Conservation (phyloP, 345 rosid genomes). For the Mercurialis annua region DNA sequence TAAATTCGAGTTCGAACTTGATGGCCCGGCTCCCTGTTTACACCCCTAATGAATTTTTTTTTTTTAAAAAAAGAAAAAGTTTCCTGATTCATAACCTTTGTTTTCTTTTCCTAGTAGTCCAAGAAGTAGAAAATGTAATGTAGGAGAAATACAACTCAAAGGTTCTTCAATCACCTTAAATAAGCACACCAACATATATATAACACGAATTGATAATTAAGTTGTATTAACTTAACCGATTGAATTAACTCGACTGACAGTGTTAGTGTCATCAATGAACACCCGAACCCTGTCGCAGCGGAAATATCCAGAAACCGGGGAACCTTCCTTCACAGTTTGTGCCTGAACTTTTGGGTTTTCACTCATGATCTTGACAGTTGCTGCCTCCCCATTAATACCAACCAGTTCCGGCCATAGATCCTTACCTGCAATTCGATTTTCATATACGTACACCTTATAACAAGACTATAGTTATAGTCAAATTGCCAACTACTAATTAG, state of each 20-base stretch:
- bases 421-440: slow-evolving; percentile 17
- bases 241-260: neutral
- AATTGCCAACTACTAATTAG: neutral
- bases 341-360: slow-evolving; percentile 25
- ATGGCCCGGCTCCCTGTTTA: no score
- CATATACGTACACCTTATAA: no score
- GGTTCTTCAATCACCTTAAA: neutral
- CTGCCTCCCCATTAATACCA: slow-evolving; percentile 13
- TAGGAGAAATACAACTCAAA: neutral
- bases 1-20: no score
- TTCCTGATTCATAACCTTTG: no score
- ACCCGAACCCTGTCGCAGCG: slow-evolving; percentile 28
- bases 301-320: neutral
- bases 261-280: slow-evolving; percentile 15
- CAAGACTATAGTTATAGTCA: no score
- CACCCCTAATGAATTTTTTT: no score
- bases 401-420: slow-evolving; percentile 26
- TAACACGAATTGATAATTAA: neutral
- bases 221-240: slow-evolving; percentile 13
- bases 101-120: no score
- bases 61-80: no score
- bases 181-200: neutral
- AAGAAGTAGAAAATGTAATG: neutral
- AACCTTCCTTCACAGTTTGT: slow-evolving; percentile 10
- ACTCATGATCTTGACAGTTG: slow-evolving; percentile 10